Evolutionary conservation across 31 red algal genomes (phyloP).

Genomic region (Odonthalia washingtoniensis): DNA sequence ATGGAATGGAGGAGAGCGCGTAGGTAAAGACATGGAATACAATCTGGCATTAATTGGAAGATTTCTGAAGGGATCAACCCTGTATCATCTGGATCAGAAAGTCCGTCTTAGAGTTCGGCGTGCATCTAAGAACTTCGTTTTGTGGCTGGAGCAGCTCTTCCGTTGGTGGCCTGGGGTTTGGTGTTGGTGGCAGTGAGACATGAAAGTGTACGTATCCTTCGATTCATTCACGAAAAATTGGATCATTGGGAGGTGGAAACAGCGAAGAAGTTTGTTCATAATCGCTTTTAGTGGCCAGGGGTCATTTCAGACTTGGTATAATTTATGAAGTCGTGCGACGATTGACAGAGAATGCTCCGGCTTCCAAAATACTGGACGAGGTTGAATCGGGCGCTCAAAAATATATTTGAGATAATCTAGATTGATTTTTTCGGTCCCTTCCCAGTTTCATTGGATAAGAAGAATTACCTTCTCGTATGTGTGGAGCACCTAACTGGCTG

Average conservation of each 20-base stretch:
- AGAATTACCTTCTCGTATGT: background rate
- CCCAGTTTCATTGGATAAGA: background rate
- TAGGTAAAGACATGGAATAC: too few species aligned
- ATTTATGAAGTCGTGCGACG: background rate
- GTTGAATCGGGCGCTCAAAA: background rate
- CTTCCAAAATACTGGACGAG: background rate
- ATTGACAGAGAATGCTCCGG: background rate
- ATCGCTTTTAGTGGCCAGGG: background rate
- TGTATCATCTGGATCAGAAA: too few species aligned
- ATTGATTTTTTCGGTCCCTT: slow-evolving; percentile 15
- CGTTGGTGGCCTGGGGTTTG: too few species aligned
- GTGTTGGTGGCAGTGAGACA: too few species aligned
- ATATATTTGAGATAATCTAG: background rate
- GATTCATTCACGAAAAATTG: too few species aligned
- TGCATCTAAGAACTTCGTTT: too few species aligned
- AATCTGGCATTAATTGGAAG: too few species aligned
- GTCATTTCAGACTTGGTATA: background rate
- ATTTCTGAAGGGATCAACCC: too few species aligned
- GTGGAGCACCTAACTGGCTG: slow-evolving; percentile 39
- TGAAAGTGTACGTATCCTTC: too few species aligned
- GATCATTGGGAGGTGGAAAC: background rate
- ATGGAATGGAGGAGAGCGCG: too few species aligned
- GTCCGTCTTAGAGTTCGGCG: too few species aligned
- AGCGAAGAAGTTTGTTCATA: background rate
- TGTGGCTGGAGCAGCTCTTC: too few species aligned